These are phyloP conservation scores for Trichothecium roseum DNA, from an alignment of 2,329 filamentous ascomycete species.

Conservation along the genomic window DNA sequence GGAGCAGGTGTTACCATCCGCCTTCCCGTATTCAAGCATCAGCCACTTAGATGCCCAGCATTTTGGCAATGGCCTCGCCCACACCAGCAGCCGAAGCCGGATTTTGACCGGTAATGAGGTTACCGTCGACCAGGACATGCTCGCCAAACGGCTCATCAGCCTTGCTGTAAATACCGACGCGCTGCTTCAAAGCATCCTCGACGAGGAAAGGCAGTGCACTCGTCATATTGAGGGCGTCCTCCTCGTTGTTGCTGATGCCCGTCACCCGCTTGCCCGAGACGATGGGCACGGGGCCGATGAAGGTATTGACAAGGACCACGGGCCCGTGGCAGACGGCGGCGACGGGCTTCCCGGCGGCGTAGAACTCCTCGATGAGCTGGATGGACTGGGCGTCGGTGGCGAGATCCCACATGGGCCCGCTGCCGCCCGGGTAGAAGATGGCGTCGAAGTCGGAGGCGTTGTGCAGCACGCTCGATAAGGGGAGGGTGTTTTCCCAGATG, in stretches of 20 bases:
- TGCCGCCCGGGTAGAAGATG: conserved; percentile 45
- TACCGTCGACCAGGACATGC: conserved; percentile 39
- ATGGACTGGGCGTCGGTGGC: conserved; percentile 43
- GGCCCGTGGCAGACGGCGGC: conserved; percentile 62
- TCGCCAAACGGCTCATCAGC: conserved; percentile 37
- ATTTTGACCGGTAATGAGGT: conserved; percentile 48
- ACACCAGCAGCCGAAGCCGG: conserved; percentile 39
- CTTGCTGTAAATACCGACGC: conserved; percentile 46
- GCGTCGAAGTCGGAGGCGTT: conserved; percentile 53
- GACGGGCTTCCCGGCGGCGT: conserved; percentile 48
- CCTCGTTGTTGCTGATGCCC: conserved; percentile 51
- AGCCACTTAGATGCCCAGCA: conserved; percentile 23
- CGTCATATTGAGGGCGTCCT: conserved; percentile 33
- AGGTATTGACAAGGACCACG: conserved; percentile 46
- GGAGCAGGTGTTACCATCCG: no score
- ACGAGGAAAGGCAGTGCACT: conserved; percentile 49
- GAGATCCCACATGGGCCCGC: conserved; percentile 60
- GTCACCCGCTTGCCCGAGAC: conserved; percentile 48
- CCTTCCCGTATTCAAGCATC: no score
- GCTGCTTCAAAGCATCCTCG: conserved; percentile 42
- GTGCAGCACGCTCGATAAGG: conserved; percentile 45
- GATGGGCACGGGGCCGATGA: conserved; percentile 37
- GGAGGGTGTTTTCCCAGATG: conserved; percentile 54
- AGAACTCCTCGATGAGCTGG: conserved; percentile 52
- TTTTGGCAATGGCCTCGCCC: conserved; percentile 40